Conservation (phyloP, 768 basidiomycete species). For the Mycena venus region DNA sequence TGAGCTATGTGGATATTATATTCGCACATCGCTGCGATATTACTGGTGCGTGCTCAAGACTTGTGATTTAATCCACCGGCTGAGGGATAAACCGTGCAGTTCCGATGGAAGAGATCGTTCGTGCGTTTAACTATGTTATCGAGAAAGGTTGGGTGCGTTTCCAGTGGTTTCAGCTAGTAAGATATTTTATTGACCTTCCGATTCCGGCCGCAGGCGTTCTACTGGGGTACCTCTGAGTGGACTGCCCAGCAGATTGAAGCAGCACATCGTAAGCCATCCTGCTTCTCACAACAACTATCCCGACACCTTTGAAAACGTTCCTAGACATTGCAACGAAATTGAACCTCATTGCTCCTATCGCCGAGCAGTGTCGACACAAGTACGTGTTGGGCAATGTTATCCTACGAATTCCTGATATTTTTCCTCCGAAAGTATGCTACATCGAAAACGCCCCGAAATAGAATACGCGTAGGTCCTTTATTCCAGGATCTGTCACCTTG, state of each 20-base stretch:
- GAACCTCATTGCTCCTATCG: constrained; percentile 76
- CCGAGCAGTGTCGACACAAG: constrained; percentile 85
- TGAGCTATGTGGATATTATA: constrained; percentile 82
- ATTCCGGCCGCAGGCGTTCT: constrained; percentile 53
- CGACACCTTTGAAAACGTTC: constrained; percentile 75
- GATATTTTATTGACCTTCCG: background rate
- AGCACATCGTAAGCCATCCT: constrained; percentile 76
- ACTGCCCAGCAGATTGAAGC: constrained; percentile 77
- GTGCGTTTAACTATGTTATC: constrained; percentile 86
- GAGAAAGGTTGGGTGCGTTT: constrained; percentile 81
- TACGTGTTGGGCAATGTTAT: no score
- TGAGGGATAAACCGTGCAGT: constrained; percentile 54
- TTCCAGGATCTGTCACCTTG: background rate
- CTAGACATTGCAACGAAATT: constrained; percentile 78
- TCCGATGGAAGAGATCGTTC: constrained; percentile 83
- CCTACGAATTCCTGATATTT: no score
- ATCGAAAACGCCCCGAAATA: constrained; percentile 83
- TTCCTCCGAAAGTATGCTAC: constrained; percentile 67
- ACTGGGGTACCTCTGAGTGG: constrained; percentile 89
- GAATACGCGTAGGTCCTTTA: constrained; percentile 73
- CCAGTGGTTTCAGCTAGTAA: no score
- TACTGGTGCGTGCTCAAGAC: constrained; percentile 54
- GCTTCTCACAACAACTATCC: constrained; percentile 66
- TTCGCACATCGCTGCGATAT: constrained; percentile 79
- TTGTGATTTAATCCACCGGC: no score